These are phyloP conservation scores for Euptelea pleiosperma DNA, from an alignment of 164 flowering plant species.

Conservation along the genomic window DNA sequence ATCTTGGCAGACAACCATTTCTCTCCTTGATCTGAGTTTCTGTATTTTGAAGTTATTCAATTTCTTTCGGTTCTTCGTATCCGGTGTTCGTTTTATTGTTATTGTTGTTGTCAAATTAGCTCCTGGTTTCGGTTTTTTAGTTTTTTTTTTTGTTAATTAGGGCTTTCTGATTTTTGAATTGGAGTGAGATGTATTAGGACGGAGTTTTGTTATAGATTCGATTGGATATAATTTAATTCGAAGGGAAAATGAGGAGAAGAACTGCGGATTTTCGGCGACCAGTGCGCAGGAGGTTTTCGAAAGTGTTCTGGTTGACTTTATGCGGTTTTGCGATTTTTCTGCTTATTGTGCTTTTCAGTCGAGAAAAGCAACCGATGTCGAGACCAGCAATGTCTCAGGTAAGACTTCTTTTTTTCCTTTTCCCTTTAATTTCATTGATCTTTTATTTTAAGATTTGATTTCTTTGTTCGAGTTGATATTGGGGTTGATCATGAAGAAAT, in stretches of 20 bases:
- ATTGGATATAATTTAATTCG: background rate
- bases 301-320: conserved; percentile 48
- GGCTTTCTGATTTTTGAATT: conserved; percentile 6
- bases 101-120: too few species aligned
- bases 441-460: background rate
- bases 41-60: background rate
- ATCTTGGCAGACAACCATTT: background rate
- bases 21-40: background rate
- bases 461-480: too few species aligned
- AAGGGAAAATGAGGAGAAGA: conserved; percentile 57
- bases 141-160: background rate
- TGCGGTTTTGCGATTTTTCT: conserved; percentile 40
- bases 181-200: background rate
- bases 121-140: too few species aligned
- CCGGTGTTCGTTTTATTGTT: background rate
- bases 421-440: too few species aligned
- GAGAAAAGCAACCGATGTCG: conserved; percentile 39
- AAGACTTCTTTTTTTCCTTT: conserved; percentile 9
- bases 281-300: conserved; percentile 55
- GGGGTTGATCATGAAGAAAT: too few species aligned
- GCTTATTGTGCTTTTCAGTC: conserved; percentile 44
- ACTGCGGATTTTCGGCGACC: conserved; percentile 61
- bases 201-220: too few species aligned
- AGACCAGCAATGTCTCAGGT: conserved; percentile 39
- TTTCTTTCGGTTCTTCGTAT: background rate